Conservation (phyloP, 352 stramenopile genomes). For the Pythium vanterpoolii region DNA sequence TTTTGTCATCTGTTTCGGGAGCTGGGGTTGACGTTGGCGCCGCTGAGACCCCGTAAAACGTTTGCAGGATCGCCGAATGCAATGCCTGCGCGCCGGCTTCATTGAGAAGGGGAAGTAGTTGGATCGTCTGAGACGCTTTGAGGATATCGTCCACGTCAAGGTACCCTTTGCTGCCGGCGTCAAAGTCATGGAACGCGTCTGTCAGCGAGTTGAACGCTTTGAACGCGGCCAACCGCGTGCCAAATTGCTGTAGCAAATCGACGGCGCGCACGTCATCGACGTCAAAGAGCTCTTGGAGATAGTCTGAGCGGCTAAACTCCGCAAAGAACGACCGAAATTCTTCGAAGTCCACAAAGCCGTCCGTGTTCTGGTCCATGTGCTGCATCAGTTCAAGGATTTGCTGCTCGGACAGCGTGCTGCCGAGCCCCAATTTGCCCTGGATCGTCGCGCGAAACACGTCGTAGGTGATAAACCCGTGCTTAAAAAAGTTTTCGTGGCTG, state of each 20-base stretch:
- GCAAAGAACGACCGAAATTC: constrained; percentile 89
- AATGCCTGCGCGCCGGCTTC: constrained; percentile 46
- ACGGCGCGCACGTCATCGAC: constrained; percentile 71
- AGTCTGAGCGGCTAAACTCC: constrained; percentile 68
- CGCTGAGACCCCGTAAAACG: constrained; percentile 47
- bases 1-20: constrained; percentile 26
- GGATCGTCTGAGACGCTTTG: constrained; percentile 43
- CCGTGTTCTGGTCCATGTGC: constrained; percentile 88
- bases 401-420: constrained; percentile 73
- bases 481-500: constrained; percentile 47
- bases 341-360: constrained; percentile 86
- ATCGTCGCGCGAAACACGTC: constrained; percentile 76
- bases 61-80: constrained; percentile 62
- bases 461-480: constrained; percentile 62
- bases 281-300: constrained; percentile 74
- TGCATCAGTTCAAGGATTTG: constrained; percentile 94
- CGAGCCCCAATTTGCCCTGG: constrained; percentile 52
- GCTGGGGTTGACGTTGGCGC: constrained; percentile 30
- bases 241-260: constrained; percentile 66
- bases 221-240: constrained; percentile 36
- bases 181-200: constrained; percentile 59
- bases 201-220: constrained; percentile 46
- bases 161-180: constrained; percentile 34
- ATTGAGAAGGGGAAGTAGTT: constrained; percentile 47
- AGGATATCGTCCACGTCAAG: constrained; percentile 50